A percentile compares a stretch with the other conserved stretches of the same genome.
These are phyloP conservation scores for Exophiala sp. DNA, from an alignment of 2,329 filamentous ascomycete species.

Conservation along the genomic window DNA sequence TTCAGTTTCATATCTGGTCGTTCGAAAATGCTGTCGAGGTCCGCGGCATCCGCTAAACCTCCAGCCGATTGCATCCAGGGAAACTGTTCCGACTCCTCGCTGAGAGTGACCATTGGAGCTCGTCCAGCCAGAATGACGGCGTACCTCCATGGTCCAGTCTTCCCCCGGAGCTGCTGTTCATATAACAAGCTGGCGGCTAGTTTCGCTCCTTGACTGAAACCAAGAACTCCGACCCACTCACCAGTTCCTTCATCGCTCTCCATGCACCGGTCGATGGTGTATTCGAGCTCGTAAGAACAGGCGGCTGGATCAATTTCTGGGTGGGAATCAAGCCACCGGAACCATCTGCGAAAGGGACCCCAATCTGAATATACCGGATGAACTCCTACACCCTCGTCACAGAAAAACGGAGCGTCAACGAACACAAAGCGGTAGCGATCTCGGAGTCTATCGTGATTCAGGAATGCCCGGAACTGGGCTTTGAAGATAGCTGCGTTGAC, in stretches of 20 bases:
- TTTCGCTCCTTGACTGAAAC: constrained; percentile 67
- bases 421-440: constrained; percentile 68
- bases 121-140: constrained; percentile 61
- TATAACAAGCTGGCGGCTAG: constrained; percentile 58
- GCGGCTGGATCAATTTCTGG: constrained; percentile 48
- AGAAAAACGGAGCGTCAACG: constrained; percentile 65
- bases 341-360: constrained; percentile 63
- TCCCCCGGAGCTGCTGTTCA: constrained; percentile 54
- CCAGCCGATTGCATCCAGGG: constrained; percentile 29
- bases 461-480: constrained; percentile 60
- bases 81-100: constrained; percentile 23
- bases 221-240: constrained; percentile 58
- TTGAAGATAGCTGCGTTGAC: constrained; percentile 68
- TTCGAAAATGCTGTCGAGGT: constrained; percentile 28
- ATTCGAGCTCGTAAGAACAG: constrained; percentile 42
- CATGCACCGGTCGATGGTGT: constrained; percentile 45
- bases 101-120: constrained; percentile 50
- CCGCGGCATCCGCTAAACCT: constrained; percentile 23
- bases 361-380: constrained; percentile 58
- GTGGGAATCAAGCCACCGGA: constrained; percentile 62
- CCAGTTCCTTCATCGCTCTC: constrained; percentile 54
- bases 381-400: constrained; percentile 35
- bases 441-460: constrained; percentile 43
- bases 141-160: constrained; percentile 51
- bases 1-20: constrained; percentile 47